phyloP scores from a whole-genome alignment of 331 rosid genomes.

The Cydonia oblonga region DNA sequence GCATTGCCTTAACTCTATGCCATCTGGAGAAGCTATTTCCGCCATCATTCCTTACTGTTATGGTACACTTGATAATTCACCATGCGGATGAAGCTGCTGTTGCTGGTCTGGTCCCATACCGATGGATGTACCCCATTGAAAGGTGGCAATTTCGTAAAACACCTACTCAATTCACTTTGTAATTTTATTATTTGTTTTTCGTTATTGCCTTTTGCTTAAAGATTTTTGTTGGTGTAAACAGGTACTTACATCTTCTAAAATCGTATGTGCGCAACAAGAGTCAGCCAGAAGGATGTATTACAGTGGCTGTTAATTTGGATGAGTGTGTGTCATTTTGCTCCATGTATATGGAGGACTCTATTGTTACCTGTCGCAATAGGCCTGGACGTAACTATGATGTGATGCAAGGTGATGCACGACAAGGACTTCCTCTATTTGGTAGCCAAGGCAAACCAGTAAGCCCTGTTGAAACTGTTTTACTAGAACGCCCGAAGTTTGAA shows the following conservation, averaged over 20 bases:
- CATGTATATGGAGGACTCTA: neutral
- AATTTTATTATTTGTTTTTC: no score
- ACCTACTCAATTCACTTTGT: no score
- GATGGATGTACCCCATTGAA: neutral
- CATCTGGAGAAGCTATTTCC: neutral
- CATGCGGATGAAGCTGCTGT: neutral
- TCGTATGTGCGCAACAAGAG: neutral
- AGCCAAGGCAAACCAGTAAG: neutral
- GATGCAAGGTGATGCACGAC: neutral
- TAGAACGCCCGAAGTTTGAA: no score
- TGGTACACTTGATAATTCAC: neutral
- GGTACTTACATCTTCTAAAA: neutral
- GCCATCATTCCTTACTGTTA: neutral
- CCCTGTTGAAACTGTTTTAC: no score
- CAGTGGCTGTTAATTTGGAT: neutral
- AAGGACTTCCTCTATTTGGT: neutral
- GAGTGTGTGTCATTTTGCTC: neutral
- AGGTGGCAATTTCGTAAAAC: neutral
- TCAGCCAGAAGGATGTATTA: neutral
- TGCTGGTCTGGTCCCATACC: neutral
- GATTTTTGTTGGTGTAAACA: neutral
- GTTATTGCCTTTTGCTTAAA: neutral
- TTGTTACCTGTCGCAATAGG: neutral
- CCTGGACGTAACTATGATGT: neutral
- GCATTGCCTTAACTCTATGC: neutral